Percentiles rank a stretch among this genome's conserved stretches.
These are phyloP conservation scores for Kewa caespitosa DNA, from an alignment of 179 eudicot species.

Conservation along the genomic window DNA sequence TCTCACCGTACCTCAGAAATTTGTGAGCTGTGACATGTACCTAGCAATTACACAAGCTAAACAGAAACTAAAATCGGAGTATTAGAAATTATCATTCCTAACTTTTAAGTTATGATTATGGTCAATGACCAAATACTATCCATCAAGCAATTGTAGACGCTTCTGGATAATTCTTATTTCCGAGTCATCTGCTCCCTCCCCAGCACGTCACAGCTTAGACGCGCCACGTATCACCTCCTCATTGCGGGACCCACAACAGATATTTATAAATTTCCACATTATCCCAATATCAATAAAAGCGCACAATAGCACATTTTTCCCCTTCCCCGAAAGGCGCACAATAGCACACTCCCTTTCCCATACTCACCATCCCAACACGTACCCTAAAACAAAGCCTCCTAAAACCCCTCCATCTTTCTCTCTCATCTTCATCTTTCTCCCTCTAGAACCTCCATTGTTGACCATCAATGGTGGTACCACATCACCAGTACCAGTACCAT, in stretches of 20 bases:
- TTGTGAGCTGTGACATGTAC: too few relatives aligned
- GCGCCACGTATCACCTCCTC: not conserved
- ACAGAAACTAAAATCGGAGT: not conserved
- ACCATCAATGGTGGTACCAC: slow-evolving; percentile 35
- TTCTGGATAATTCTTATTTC: not conserved
- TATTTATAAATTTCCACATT: not conserved
- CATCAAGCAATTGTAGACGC: not conserved
- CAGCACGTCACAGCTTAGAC: too few relatives aligned
- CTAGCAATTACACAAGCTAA: too few relatives aligned
- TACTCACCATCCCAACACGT: too few relatives aligned
- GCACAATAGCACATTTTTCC: not conserved
- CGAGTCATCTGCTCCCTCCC: not conserved
- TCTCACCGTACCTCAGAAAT: too few relatives aligned
- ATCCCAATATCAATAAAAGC: not conserved
- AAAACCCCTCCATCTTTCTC: not conserved
- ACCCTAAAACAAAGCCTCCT: not conserved
- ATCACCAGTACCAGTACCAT: slow-evolving; percentile 29
- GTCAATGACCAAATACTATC: not conserved
- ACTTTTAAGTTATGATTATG: not conserved
- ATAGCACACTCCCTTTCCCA: not conserved
- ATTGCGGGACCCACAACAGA: not conserved
- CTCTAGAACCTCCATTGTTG: not conserved
- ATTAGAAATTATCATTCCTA: not conserved
- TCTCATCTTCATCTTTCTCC: not conserved
- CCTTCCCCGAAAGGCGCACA: not conserved